phyloP scores from a whole-genome alignment of 2,329 filamentous ascomycete species.

The Lecanicillium sp. region DNA sequence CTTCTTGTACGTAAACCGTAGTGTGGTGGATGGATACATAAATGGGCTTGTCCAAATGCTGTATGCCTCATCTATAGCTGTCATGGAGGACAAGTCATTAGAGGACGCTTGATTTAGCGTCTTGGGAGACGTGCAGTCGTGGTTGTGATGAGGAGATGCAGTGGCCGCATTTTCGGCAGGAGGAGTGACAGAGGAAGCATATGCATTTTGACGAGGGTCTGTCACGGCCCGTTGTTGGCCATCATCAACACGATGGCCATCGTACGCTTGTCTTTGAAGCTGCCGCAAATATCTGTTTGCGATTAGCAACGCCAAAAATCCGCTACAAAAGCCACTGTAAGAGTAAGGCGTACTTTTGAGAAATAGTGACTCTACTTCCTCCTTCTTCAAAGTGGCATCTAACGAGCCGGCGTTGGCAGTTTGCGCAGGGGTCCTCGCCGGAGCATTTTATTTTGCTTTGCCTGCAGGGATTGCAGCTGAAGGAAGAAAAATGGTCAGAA shows the following conservation, averaged over 20 bases:
- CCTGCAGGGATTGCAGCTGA: constrained; percentile 22
- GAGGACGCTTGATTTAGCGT: no score
- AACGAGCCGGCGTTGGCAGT: constrained; percentile 20
- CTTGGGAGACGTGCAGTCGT: no score
- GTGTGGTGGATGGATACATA: constrained; percentile 18
- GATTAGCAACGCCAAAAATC: neutral
- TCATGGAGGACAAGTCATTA: neutral
- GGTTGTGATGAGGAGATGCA: neutral
- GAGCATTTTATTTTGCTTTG: constrained; percentile 28
- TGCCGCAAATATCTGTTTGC: constrained; percentile 16
- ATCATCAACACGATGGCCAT: constrained; percentile 8
- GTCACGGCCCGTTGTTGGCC: constrained; percentile 9
- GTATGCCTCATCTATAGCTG: constrained; percentile 8
- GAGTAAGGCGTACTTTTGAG: constrained; percentile 18
- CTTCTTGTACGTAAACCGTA: constrained; percentile 21
- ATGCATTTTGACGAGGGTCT: constrained; percentile 11
- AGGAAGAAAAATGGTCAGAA: no score
- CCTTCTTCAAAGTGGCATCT: constrained; percentile 23
- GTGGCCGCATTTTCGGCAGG: neutral
- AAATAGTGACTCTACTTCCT: constrained; percentile 20
- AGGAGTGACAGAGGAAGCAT: constrained; percentile 11
- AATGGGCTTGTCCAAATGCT: constrained; percentile 23
- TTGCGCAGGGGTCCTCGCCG: constrained; percentile 22
- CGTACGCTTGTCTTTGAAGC: constrained; percentile 10
- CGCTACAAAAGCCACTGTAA: no score